A percentile compares a stretch with the other conserved stretches of the same genome.
Conservation (phyloP, 306 rosid genomes). For the Vigna unguiculata region DNA sequence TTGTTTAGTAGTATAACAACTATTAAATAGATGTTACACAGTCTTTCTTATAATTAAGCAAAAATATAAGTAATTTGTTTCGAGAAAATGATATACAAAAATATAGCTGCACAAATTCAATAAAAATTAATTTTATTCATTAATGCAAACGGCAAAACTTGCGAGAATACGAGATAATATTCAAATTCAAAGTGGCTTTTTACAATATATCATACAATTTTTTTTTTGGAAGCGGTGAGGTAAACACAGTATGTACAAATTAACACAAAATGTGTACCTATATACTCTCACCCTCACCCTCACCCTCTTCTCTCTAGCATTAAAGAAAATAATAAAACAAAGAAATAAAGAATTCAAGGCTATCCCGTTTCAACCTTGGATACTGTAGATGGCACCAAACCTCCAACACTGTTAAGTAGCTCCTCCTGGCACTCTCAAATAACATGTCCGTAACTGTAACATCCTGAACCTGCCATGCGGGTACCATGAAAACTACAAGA, state of each 20-base stretch:
- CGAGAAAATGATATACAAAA: no score
- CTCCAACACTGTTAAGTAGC: slow-evolving; percentile 1
- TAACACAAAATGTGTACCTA: background rate
- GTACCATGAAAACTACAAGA: slow-evolving; percentile 23
- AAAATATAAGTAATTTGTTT: no score
- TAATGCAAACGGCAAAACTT: background rate
- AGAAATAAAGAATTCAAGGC: slow-evolving; percentile 36
- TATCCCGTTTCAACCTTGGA: slow-evolving; percentile 2
- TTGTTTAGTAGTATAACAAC: no score
- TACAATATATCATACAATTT: slow-evolving; percentile 28
- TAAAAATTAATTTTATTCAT: background rate
- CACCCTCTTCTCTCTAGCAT: background rate
- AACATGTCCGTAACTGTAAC: background rate
- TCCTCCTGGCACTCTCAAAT: slow-evolving; percentile 2
- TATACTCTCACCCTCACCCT: background rate
- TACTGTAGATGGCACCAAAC: slow-evolving; percentile 28
- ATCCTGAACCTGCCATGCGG: background rate
- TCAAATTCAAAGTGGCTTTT: background rate
- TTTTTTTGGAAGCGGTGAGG: slow-evolving; percentile 3
- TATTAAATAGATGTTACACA: no score
- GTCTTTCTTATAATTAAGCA: no score
- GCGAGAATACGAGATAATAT: slow-evolving; percentile 4
- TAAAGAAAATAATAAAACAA: slow-evolving; percentile 7
- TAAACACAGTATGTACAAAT: slow-evolving; percentile 28
- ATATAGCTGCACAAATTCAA: background rate